phyloP scores from a whole-genome alignment of 2,329 filamentous ascomycete species.

The Exophiala oligosperma region DNA sequence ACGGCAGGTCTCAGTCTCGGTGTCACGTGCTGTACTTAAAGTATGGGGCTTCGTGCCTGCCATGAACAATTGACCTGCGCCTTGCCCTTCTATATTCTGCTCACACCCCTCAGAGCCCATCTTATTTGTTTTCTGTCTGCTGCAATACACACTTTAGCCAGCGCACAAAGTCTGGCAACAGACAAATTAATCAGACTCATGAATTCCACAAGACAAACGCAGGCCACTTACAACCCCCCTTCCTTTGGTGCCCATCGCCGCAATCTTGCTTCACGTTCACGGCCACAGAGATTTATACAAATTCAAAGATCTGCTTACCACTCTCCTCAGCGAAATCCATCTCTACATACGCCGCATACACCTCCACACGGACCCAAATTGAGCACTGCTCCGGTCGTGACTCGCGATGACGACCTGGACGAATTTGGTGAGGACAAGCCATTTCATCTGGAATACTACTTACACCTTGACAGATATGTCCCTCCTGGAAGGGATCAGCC shows the following conservation, averaged over 20 bases:
- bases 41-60: not conserved
- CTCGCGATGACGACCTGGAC: slow-evolving; percentile 19
- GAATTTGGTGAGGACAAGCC: slow-evolving; percentile 23
- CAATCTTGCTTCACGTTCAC: too few relatives aligned
- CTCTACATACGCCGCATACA: slow-evolving; percentile 31
- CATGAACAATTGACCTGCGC: not conserved
- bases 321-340: slow-evolving; percentile 1
- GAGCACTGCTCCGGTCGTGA: not conserved
- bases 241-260: too few relatives aligned
- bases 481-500: slow-evolving; percentile 15
- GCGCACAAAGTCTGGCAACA: not conserved
- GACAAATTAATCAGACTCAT: too few relatives aligned
- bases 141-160: not conserved
- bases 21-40: not conserved
- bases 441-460: not conserved
- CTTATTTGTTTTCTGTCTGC: not conserved
- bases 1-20: too few relatives aligned
- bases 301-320: not conserved
- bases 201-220: too few relatives aligned
- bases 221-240: too few relatives aligned
- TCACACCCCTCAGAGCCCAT: not conserved
- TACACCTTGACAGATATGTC: slow-evolving; percentile 18
- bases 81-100: not conserved
- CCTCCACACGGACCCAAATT: not conserved
- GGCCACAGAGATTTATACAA: not conserved